Base-by-base conservation (phyloP, 1,284 basidiomycete genomes). In the Ustilago lituana region DNA sequence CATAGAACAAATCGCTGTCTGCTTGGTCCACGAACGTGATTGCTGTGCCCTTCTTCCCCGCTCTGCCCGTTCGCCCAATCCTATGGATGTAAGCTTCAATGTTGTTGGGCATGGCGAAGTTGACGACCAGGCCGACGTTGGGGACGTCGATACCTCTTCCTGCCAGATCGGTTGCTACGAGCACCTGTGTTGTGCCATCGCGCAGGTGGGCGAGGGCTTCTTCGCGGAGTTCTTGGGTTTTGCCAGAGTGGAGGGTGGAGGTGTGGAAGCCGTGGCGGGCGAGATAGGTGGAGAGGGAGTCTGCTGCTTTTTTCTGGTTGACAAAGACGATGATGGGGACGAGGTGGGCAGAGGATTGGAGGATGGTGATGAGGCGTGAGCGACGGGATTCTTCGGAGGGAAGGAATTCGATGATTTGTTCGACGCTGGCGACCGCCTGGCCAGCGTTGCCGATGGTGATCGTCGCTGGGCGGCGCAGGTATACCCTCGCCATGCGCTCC, bases 81-180 rank as follows among this genome's bases (percentile, higher is more conserved):
- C 96, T 90, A 84, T 98, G 95, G 51, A 97, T 91, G 81, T 98
- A 98, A 47, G 91, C 92, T 82, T 98, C 95, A 82, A 99, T 98
- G 24, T 90, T 91, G 76, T 88, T 90, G 10, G 93, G 88, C 93
- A 98, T 98, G 84, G 95, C 92, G 86, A 89, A 98, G 84, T 98
- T 98, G 86, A 98, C 89, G 69, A 98, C 95, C 52, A 97, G 85
- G 55, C 90, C 91, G 61, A 98, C 94, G 82, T 98, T 92, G 66
- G 93, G 91, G 4, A 98, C 93, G 84, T 99, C 96, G 82, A 98
- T 98, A 87, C 95, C 95, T 81, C 95, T 90, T 47, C 96, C 95
- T 20, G 96, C 95, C 51, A 99, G 86, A 84, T 98, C 96, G 15
- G 95, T 99, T 0, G 96, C 96, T 27, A 98, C 95, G 5, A 99